Conservation (phyloP, 441 rosid species). For the Croton setiger region DNA sequence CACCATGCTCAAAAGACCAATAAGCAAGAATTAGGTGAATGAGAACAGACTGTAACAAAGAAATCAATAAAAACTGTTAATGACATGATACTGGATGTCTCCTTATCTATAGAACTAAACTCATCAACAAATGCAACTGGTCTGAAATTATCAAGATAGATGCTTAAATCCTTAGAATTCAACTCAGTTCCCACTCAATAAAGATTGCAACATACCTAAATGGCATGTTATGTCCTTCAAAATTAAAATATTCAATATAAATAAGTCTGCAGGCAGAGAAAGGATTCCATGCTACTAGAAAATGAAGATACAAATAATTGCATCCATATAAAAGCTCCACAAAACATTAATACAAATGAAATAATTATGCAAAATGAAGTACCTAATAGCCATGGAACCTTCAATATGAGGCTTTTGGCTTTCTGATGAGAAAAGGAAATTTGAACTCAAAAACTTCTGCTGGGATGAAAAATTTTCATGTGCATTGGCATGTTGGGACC, state of each 20-base stretch:
- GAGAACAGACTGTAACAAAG: neutral
- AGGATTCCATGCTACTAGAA: neutral
- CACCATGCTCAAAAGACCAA: neutral
- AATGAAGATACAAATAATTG: neutral
- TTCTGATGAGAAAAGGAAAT: slow-evolving; percentile 62
- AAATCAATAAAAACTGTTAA: neutral
- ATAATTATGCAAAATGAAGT: neutral
- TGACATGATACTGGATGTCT: neutral
- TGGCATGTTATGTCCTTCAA: neutral
- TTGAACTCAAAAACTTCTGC: slow-evolving; percentile 51
- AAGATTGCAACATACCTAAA: neutral
- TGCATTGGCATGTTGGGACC: slow-evolving; percentile 59
- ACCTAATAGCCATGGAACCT: slow-evolving; percentile 55
- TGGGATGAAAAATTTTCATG: slow-evolving; percentile 35
- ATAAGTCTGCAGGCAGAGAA: neutral
- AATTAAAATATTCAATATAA: neutral
- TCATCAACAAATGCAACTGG: neutral
- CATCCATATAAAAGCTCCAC: neutral
- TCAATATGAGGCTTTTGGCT: slow-evolving; percentile 50
- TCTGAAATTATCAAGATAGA: neutral
- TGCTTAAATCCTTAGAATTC: neutral
- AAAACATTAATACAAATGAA: neutral
- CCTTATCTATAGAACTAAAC: neutral
- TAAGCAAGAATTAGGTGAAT: neutral
- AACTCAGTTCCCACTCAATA: neutral